Percentiles rank a stretch among this genome's conserved stretches.
phyloP scores from a whole-genome alignment of 2,329 filamentous ascomycete species.

The Phaeophleospora eucalypticola region DNA sequence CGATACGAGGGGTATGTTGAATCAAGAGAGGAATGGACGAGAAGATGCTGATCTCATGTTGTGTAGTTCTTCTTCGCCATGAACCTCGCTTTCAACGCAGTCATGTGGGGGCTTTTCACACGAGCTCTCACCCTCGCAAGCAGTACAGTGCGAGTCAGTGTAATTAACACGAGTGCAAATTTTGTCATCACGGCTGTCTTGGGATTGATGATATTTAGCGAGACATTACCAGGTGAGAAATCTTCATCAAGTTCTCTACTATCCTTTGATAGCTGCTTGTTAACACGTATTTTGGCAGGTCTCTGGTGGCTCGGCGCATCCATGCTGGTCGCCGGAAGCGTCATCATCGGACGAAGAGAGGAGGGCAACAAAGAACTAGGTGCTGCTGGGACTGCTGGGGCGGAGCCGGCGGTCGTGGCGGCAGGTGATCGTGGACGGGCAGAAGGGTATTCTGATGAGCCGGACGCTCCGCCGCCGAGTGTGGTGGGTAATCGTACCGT shows the following conservation, averaged over 20 bases:
- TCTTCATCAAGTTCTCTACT: neutral
- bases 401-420: slow-evolving; percentile 15
- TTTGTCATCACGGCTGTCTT: slow-evolving; percentile 74
- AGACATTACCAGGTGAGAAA: slow-evolving; percentile 56
- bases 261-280: too few species aligned
- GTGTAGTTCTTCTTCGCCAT: slow-evolving; percentile 66
- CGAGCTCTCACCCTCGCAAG: slow-evolving; percentile 68
- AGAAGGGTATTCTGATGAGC: slow-evolving; percentile 29
- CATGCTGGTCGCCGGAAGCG: slow-evolving; percentile 69
- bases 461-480: slow-evolving; percentile 28
- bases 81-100: slow-evolving; percentile 69
- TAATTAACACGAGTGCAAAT: slow-evolving; percentile 78
- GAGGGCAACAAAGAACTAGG: slow-evolving; percentile 40
- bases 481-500: slow-evolving; percentile 4
- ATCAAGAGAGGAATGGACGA: neutral
- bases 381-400: slow-evolving; percentile 18
- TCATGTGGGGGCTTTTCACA: slow-evolving; percentile 85
- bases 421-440: slow-evolving; percentile 4
- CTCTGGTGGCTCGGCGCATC: slow-evolving; percentile 74
- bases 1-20: slow-evolving; percentile 49
- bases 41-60: neutral
- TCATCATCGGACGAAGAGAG: slow-evolving; percentile 70
- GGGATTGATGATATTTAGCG: slow-evolving; percentile 66
- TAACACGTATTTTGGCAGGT: too few species aligned
- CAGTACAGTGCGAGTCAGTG: slow-evolving; percentile 73